Base-by-base conservation (phyloP, 2,329 filamentous ascomycete genomes). In the Tolypocladium guangdongense region DNA sequence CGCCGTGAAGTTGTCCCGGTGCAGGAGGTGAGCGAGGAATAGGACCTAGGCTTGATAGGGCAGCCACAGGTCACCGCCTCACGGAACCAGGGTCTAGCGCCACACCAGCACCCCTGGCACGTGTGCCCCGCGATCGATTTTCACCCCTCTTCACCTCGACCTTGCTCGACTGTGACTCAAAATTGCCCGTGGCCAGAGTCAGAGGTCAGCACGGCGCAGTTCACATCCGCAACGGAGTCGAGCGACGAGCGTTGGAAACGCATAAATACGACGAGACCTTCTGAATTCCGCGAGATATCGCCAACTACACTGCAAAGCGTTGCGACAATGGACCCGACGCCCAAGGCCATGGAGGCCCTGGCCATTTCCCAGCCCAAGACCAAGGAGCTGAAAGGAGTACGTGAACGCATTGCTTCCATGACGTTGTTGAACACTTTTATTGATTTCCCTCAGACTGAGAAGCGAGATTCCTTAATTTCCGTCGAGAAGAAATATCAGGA, bases 401-500 rank as follows among this genome's bases (percentile, higher is more conserved):
- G 74, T 71, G 57, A 52, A 16, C 12, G 4, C 45, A 4, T 24
- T n/a, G n/a, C 35, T 14, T 10, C 18, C 18, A 4, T 43, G 18
- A 7, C 18, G 27, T 27, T 41, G 0, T 6, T 36, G 12, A 38
- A 27, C 20, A 14, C 43, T 52, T n/a, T 24, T 35, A 14, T 32
- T 56, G 14, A 53, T 10, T 52, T 33, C 24, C 4, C 38, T 56
- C 63, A 88, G 81, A 95, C 90, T 39, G 89, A 95, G 64, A 95
- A 95, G 74, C 79, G 90, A 68, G 90, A 95, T 65, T 81, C 84
- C 50, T 77, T 95, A 60, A 85, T 93, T 62, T 82, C 82, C 35
- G 81, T 86, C 64, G 92, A 97, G 75, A 95, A 93, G 75, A 90
- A 90, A 68, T 96, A 95, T 73, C 92, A 97, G 74, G 75, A 84